These are phyloP conservation scores for Entamoeba nuttalli DNA, from an alignment of 208 protist genomes.

Conservation along the genomic window DNA sequence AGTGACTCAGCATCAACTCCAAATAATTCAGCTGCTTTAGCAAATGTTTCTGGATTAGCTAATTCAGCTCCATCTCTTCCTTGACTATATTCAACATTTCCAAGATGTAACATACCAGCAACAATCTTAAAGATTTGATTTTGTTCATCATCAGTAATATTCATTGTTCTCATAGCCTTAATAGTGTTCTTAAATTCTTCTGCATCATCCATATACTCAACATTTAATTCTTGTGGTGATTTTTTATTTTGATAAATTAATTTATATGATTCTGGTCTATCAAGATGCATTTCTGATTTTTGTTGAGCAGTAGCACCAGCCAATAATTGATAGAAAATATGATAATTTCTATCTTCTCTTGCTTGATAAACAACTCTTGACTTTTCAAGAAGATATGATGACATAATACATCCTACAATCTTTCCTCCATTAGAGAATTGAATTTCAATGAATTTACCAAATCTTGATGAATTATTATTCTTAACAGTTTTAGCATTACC, in stretches of 20 bases:
- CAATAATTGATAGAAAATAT: slow-evolving; percentile 77
- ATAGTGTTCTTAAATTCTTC: neutral
- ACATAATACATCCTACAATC: slow-evolving; percentile 16
- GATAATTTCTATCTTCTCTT: slow-evolving; percentile 70
- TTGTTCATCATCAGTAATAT: neutral
- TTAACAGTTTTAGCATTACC: slow-evolving; percentile 39
- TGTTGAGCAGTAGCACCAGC: slow-evolving; percentile 24
- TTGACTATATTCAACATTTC: neutral
- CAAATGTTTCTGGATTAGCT: neutral
- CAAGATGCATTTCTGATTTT: neutral
- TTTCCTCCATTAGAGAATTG: slow-evolving; percentile 50
- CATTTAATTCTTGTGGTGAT: neutral
- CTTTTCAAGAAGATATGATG: slow-evolving; percentile 72
- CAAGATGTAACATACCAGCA: slow-evolving; percentile 2
- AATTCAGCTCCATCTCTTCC: neutral
- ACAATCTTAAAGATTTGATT: neutral
- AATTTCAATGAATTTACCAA: slow-evolving; percentile 55
- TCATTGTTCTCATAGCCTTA: neutral
- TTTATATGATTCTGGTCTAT: neutral
- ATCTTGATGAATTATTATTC: slow-evolving; percentile 37
- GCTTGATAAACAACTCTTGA: slow-evolving; percentile 67
- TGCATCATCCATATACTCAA: neutral
- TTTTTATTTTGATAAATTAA: neutral
- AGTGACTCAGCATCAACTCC: neutral
- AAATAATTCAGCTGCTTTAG: neutral